Percentiles rank a stretch among this genome's conserved stretches.
phyloP scores from a whole-genome alignment of 169 alveolate genomes.

The Plasmodium vinckei region DNA sequence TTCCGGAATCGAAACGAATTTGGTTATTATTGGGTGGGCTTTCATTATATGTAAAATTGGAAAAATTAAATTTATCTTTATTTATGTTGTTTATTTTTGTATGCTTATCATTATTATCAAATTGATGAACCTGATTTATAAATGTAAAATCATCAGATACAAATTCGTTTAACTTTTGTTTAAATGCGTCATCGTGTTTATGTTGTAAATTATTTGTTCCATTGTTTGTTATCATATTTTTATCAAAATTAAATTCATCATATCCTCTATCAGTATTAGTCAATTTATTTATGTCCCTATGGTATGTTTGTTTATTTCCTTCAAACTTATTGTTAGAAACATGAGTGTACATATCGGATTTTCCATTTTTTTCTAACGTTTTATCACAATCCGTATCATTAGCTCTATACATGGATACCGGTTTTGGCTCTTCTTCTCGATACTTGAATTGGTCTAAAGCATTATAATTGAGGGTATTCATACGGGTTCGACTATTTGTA shows the following conservation, averaged over 20 bases:
- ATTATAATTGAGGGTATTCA: no score
- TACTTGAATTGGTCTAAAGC: no score
- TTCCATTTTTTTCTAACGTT: no score
- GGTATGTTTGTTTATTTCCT: no score
- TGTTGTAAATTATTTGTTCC: background rate
- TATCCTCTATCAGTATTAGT: background rate
- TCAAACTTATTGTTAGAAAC: no score
- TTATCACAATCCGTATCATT: no score
- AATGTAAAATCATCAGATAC: conserved; percentile 24
- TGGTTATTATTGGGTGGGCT: background rate
- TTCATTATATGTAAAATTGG: conserved; percentile 8
- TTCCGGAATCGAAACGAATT: background rate
- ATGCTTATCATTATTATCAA: conserved; percentile 7
- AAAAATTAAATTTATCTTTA: background rate
- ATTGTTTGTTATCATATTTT: background rate
- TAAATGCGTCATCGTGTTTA: background rate
- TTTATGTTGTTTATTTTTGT: background rate
- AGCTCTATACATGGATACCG: no score
- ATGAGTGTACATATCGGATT: no score
- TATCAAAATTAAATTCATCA: background rate
- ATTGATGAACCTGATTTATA: conserved; percentile 10
- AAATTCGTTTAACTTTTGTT: conserved; percentile 7
- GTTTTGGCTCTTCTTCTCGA: no score
- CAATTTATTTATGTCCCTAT: no score
- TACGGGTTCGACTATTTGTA: no score